These are phyloP conservation scores for Boletus bicolor DNA, from an alignment of 768 basidiomycete genomes.

Conservation along the genomic window DNA sequence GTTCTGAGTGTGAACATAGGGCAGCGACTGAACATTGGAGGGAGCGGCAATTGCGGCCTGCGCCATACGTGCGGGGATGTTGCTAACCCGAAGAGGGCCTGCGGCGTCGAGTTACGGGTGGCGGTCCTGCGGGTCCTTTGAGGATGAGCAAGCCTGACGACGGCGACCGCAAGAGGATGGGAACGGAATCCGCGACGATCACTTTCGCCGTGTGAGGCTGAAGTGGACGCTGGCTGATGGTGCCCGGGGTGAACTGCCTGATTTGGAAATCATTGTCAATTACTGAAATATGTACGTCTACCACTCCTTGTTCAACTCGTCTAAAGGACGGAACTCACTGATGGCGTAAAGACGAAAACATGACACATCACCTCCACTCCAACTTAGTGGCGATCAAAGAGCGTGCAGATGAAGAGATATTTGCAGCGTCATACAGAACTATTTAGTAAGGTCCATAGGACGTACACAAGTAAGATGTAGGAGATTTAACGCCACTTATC, in stretches of 20 bases:
- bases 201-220: constrained; percentile 20
- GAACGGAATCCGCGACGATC: constrained; percentile 30
- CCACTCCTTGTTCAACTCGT: not conserved
- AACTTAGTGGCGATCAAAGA: not conserved
- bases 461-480: not conserved
- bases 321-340: not conserved
- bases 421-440: constrained; percentile 5
- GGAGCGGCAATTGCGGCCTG: constrained; percentile 26
- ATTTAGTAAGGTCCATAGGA: constrained; percentile 4
- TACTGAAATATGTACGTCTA: not conserved
- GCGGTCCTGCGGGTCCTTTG: constrained; percentile 3
- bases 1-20: constrained; percentile 33
- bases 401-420: constrained; percentile 5
- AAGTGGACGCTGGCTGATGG: constrained; percentile 12
- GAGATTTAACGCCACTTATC: not conserved
- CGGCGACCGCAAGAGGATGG: constrained; percentile 13
- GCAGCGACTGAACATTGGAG: constrained; percentile 21
- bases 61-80: constrained; percentile 21
- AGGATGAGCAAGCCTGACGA: constrained; percentile 4
- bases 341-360: not conserved
- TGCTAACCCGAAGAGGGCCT: not conserved
- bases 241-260: constrained; percentile 20
- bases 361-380: not conserved
- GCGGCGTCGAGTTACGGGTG: constrained; percentile 1
- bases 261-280: constrained; percentile 25